Evolutionary conservation across 257 asterid species (phyloP).

Genomic region (Pogostemon cablin): DNA sequence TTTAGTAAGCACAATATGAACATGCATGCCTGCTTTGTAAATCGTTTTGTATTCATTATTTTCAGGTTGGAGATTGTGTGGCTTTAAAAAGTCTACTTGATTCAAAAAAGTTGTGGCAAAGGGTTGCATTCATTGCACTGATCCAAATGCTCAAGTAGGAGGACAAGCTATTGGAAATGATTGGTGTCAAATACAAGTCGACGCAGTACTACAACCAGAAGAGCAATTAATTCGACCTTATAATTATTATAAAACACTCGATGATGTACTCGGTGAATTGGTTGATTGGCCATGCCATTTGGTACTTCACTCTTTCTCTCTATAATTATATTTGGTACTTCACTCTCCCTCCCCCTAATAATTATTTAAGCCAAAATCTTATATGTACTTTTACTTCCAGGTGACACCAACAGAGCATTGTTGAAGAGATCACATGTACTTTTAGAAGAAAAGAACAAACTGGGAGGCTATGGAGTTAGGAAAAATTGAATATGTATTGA

Average conservation of each 20-base stretch:
- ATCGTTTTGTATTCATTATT: background rate
- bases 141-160: background rate
- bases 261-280: background rate
- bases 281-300: background rate
- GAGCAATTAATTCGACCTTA: background rate
- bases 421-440: background rate
- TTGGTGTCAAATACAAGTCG: background rate
- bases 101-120: background rate
- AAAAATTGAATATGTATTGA: no score
- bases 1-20: background rate
- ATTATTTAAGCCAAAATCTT: background rate
- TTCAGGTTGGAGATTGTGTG: slow-evolving; percentile 2
- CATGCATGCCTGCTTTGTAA: no score
- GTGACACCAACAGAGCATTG: background rate
- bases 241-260: background rate
- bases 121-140: background rate
- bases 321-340: no score
- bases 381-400: background rate
- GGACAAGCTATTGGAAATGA: background rate
- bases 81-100: background rate
- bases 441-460: no score
- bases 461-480: no score
- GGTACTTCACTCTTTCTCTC: background rate
- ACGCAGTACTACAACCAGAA: background rate
- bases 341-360: background rate